Conservation (phyloP, 805 yeast genomes). For the Debaryomyces castellii region DNA sequence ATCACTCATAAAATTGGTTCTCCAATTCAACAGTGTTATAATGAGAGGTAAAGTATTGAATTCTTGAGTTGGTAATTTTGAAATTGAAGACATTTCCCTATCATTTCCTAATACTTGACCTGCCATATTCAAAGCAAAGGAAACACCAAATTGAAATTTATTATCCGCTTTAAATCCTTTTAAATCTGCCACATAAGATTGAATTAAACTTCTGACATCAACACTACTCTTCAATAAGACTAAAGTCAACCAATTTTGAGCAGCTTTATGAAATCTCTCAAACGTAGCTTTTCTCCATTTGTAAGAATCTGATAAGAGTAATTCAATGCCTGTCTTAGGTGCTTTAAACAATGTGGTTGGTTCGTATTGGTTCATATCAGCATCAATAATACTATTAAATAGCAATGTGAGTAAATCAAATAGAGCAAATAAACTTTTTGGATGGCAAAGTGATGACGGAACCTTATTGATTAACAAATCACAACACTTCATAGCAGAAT, state of each 20-base stretch:
- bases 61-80: constrained; percentile 33
- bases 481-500: constrained; percentile 75
- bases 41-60: constrained; percentile 69
- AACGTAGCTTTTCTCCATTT: constrained; percentile 74
- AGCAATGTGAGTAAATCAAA: constrained; percentile 77
- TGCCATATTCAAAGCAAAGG: constrained; percentile 89
- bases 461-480: constrained; percentile 61
- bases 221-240: constrained; percentile 59
- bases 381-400: constrained; percentile 79
- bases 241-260: constrained; percentile 65
- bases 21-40: constrained; percentile 76
- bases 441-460: constrained; percentile 81
- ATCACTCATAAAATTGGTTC: constrained; percentile 42
- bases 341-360: constrained; percentile 70
- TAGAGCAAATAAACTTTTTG: constrained; percentile 68
- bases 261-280: constrained; percentile 53
- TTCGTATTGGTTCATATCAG: constrained; percentile 79
- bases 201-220: constrained; percentile 78
- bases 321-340: constrained; percentile 42
- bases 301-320: constrained; percentile 71
- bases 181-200: constrained; percentile 62
- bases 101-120: constrained; percentile 68
- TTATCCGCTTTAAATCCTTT: constrained; percentile 25
- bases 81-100: constrained; percentile 57
- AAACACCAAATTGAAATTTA: constrained; percentile 70